Base-by-base conservation (phyloP, 2,329 filamentous ascomycete species). In the Apiospora phragmitis region DNA sequence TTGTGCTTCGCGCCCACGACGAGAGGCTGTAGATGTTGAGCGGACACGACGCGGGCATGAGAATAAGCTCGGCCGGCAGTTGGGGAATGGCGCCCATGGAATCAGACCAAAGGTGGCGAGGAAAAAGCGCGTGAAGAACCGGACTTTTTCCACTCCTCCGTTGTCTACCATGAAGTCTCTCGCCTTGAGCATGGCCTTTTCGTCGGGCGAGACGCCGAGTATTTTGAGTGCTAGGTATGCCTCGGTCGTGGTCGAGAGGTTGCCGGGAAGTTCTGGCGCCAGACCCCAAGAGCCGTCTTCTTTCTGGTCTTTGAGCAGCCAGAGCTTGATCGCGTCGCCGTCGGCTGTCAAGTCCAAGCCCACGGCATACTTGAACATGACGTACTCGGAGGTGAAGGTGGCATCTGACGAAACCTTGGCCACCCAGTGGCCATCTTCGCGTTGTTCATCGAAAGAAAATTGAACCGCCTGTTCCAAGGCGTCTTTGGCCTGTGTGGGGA, bases 151-250 rank as follows among this genome's bases (percentile, higher is more conserved):
- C 1, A 79, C 70, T 1, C 80, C 79, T 1, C 80, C 81, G 16
- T 69, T 65, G 1, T 16, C 16, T 1, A 75, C 67, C 9, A 80
- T 73, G 47, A 76, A 81, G 0, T 70, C 43, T 16, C 74, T 68
- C 0, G 79, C 78, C 59, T 68, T 69, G 5, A 41, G 68, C 75
- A 79, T 76, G 4, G 42, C 66, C 26, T 72, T 69, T 11, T 69
- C 14, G 4, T 75, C 51, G 18, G 67, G 1, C 0, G 72, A 55
- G 4, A 77, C 32, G 0, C 77, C 77, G 4, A 82, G 71, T 6
- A 82, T 76, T 69, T 79, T 80, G 49, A 82, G 70, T 0, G 79
- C 80, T 1, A 82, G 71, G 51, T 82, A 82, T 0, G 77, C 78
- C 67, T 82, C 80, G 1, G 75, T 75, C 1, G 76, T 77, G 0